These are phyloP conservation scores for Macrophomina phaseolina DNA, from an alignment of 2,329 filamentous ascomycete species.

Conservation along the genomic window DNA sequence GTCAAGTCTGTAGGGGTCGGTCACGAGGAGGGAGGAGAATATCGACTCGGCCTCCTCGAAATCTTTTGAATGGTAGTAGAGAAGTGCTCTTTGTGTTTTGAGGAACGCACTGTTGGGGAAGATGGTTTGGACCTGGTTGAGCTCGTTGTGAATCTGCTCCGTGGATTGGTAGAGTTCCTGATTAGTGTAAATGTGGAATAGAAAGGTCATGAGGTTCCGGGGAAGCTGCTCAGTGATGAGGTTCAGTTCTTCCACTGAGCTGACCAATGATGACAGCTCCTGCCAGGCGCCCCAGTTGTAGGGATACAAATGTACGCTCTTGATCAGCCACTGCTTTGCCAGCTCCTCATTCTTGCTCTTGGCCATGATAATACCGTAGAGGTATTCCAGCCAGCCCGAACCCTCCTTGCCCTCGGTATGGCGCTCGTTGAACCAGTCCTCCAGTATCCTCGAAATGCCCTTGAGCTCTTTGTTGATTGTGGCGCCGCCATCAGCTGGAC, in stretches of 20 bases:
- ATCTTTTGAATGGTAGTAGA: conserved; percentile 89
- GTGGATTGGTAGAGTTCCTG: conserved; percentile 91
- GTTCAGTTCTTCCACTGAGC: conserved; percentile 81
- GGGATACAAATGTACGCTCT: conserved; percentile 85
- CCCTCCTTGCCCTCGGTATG: conserved; percentile 61
- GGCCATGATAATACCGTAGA: conserved; percentile 88
- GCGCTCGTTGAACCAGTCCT: conserved; percentile 78
- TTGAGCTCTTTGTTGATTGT: conserved; percentile 85
- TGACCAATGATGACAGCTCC: conserved; percentile 82
- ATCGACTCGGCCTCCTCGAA: conserved; percentile 68
- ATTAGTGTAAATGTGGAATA: conserved; percentile 90
- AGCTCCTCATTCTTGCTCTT: conserved; percentile 89
- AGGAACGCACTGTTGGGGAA: conserved; percentile 91
- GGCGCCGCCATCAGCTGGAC: conserved; percentile 85
- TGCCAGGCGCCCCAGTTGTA: conserved; percentile 99
- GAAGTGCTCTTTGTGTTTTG: conserved; percentile 83
- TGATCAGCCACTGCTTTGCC: conserved; percentile 84
- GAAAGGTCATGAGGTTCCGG: conserved; percentile 88
- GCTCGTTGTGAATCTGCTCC: conserved; percentile 72
- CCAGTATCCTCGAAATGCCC: conserved; percentile 74
- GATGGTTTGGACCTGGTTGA: conserved; percentile 79
- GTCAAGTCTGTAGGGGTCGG: conserved; percentile 75
- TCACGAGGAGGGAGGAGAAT: conserved; percentile 72
- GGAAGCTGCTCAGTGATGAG: conserved; percentile 75
- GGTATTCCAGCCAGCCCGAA: conserved; percentile 93